phyloP scores from a whole-genome alignment of 2,329 filamentous ascomycete genomes.

The Thielaviopsis cerberus region DNA sequence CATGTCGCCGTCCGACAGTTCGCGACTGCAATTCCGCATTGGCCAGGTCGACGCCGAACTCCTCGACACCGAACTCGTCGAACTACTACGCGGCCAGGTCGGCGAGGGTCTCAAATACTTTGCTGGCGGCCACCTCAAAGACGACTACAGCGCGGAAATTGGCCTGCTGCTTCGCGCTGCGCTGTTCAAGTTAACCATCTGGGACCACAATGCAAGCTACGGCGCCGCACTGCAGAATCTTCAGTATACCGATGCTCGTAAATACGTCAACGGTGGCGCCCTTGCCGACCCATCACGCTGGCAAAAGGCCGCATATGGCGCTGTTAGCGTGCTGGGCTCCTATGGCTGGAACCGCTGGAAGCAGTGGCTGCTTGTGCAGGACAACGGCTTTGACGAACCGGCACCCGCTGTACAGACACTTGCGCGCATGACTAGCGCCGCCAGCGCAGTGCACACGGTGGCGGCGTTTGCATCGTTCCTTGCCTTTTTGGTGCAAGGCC shows the following conservation, averaged over 20 bases:
- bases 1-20: constrained; percentile 39
- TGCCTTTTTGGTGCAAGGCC: constrained; percentile 75
- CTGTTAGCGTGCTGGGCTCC: constrained; percentile 68
- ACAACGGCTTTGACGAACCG: constrained; percentile 53
- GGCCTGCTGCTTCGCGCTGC: constrained; percentile 55
- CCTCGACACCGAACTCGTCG: constrained; percentile 78
- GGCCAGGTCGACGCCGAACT: constrained; percentile 92
- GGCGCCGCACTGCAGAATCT: constrained; percentile 85
- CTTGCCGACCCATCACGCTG: constrained; percentile 52
- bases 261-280: constrained; percentile 32
- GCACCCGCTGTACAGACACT: constrained; percentile 34
- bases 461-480: constrained; percentile 74
- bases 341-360: constrained; percentile 92
- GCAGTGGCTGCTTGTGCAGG: constrained; percentile 58
- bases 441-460: constrained; percentile 59
- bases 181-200: constrained; percentile 87
- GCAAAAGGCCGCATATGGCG: constrained; percentile 72
- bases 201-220: constrained; percentile 92
- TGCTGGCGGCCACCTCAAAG: constrained; percentile 52
- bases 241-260: constrained; percentile 67
- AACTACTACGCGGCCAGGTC: constrained; percentile 70
- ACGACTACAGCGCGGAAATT: constrained; percentile 80
- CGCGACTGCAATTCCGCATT: constrained; percentile 71
- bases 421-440: constrained; percentile 47
- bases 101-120: constrained; percentile 78